Evolutionary conservation across 176 grass and related monocot genomes (phyloP), one percentile per base, ranked within the genome.

Genomic region (Hsuehochloa calcarea): DNA sequence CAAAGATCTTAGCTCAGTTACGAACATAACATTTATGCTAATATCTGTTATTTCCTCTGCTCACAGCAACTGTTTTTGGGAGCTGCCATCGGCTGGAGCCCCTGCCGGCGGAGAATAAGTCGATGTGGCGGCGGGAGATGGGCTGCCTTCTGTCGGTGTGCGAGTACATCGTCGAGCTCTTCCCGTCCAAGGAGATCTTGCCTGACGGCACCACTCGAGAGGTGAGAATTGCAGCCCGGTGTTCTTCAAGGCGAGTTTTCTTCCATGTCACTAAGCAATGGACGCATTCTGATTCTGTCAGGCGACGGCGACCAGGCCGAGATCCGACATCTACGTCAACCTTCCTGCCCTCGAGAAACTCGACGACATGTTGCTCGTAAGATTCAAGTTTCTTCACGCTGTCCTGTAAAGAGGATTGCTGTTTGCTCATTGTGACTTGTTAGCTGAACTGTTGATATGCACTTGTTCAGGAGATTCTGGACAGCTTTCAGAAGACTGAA

Each of bases 101-200:
- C 0, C 74, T 98, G 72, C 85, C 87, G 29, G 10, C 51, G 47
- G 89, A 90, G 83, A 98, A 95, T 68, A 92, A 65, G 79, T 82
- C 84, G 10, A 95, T 98, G 93, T 98, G 96, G 96, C 85, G 88
- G 61, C 86, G 91, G 47, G 91, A 95, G 85, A 98, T 95, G 96
- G 89, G 93, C 40, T 95, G 96, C 71, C 85, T 98, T 51, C 85
- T 95, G 46, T 95, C 89, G 0, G 91, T 98, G 17, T 93, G 96
- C 47, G 91, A 95, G 70, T 90, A 92, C 89, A 98, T 98, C 35
- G 87, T 98, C 16, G 93, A 98, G 72, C 74, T 98, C 59, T 88
- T 93, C 82, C 93, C 93, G 10, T 95, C 91, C 81, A 85, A 87
- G 45, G 87, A 95, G 65, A 66, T 88, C 15, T 71, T 93, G 45